A percentile compares a stretch with the other conserved stretches of the same genome.
These are phyloP conservation scores for Paragyromitra xinjiangensis DNA, from an alignment of 495 filamentous ascomycete species.

Conservation along the genomic window DNA sequence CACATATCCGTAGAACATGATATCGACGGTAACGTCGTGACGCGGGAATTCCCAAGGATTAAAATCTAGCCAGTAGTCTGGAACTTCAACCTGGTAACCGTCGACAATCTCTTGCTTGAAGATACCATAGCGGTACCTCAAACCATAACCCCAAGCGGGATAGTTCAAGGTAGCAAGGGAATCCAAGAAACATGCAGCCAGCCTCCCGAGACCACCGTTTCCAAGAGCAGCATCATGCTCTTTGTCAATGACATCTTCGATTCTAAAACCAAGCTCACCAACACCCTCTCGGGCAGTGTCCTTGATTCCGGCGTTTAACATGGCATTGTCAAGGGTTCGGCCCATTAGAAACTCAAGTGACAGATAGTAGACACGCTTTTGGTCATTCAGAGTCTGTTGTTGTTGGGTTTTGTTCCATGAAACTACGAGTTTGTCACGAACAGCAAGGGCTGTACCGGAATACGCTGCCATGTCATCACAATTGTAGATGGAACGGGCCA, in stretches of 20 bases:
- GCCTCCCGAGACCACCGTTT: constrained; percentile 92
- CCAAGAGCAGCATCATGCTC: constrained; percentile 97
- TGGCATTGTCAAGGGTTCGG: constrained; percentile 93
- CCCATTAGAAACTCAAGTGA: constrained; percentile 98
- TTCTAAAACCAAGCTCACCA: constrained; percentile 87
- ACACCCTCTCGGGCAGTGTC: constrained; percentile 86
- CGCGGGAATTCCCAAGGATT: constrained; percentile 99
- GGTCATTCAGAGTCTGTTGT: constrained; percentile 86
- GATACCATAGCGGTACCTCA: constrained; percentile 96
- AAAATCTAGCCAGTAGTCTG: constrained; percentile 99
- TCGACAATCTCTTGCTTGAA: constrained; percentile 99
- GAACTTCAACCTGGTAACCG: constrained; percentile 96
- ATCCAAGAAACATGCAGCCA: constrained; percentile 96
- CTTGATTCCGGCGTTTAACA: constrained; percentile 93
- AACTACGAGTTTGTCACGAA: constrained; percentile 90
- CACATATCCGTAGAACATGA: constrained; percentile 93
- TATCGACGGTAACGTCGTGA: constrained; percentile 92
- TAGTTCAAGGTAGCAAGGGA: constrained; percentile 93
- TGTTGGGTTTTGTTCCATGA: constrained; percentile 99
- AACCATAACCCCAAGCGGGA: constrained; percentile 94
- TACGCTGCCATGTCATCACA: constrained; percentile 97
- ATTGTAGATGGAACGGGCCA: constrained; percentile 96
- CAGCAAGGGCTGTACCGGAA: constrained; percentile 85
- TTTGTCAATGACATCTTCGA: constrained; percentile 93
- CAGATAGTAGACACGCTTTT: constrained; percentile 95